phyloP scores from a whole-genome alignment of 2,329 filamentous ascomycete genomes.

The Ceratocystis ficicola region DNA sequence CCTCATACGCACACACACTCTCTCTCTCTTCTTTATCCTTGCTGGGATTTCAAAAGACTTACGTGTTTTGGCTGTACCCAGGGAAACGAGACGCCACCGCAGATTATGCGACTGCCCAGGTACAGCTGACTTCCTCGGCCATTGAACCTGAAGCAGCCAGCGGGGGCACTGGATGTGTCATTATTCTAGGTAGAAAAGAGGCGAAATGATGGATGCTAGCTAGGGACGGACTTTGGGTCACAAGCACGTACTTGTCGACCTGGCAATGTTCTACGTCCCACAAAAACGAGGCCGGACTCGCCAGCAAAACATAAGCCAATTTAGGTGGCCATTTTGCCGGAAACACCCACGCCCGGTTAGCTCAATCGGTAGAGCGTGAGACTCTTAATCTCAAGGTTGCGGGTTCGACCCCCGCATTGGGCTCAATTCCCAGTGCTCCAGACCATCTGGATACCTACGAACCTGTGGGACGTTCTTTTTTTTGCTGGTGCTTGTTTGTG shows the following conservation, averaged over 20 bases:
- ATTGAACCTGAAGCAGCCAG: not conserved
- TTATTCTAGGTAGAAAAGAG: not conserved
- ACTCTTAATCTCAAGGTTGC: slow-evolving; percentile 46
- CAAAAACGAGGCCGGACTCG: not conserved
- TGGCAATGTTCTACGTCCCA: not conserved
- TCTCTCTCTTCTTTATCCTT: not conserved
- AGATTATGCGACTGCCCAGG: not conserved
- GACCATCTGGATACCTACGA: slow-evolving; percentile 16
- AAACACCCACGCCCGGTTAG: slow-evolving; percentile 38
- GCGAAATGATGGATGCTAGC: too few relatives aligned
- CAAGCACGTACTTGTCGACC: too few relatives aligned
- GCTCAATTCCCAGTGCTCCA: slow-evolving; percentile 24
- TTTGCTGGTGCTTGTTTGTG: not conserved
- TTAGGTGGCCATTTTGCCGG: not conserved
- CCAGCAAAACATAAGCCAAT: not conserved
- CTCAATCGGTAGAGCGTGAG: slow-evolving; percentile 63
- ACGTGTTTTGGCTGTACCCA: not conserved
- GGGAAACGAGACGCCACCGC: not conserved
- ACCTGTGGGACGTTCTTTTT: not conserved
- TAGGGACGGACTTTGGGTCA: too few relatives aligned
- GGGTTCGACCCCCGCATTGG: slow-evolving; percentile 32
- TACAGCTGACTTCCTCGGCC: not conserved
- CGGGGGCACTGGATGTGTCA: not conserved
- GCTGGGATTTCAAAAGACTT: not conserved
- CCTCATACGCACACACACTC: too few relatives aligned